Conservation (phyloP, 768 basidiomycete genomes). For the Suillus fuscotomentosus region DNA sequence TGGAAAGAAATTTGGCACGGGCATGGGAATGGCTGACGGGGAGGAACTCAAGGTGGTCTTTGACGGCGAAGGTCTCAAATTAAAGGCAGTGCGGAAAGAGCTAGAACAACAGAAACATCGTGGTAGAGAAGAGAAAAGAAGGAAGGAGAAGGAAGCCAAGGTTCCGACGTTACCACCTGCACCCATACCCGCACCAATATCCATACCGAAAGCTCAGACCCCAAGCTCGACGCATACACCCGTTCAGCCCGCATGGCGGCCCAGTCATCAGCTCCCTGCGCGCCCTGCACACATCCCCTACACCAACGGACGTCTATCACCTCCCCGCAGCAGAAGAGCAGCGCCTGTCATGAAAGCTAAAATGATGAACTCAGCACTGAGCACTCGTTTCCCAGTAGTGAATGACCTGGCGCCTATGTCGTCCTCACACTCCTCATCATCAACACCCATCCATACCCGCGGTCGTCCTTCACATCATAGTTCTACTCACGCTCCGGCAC, state of each 20-base stretch:
- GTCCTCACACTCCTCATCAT: slow-evolving; percentile 31
- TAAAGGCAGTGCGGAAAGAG: slow-evolving; percentile 66
- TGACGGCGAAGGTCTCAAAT: slow-evolving; percentile 69
- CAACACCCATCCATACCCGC: slow-evolving; percentile 31
- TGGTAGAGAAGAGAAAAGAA: slow-evolving; percentile 48
- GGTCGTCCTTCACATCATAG: slow-evolving; percentile 25
- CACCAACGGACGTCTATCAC: slow-evolving; percentile 26
- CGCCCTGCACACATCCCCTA: slow-evolving; percentile 23
- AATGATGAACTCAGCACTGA: slow-evolving; percentile 23
- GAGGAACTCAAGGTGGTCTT: slow-evolving; percentile 74
- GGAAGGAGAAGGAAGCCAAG: slow-evolving; percentile 33
- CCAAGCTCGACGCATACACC: slow-evolving; percentile 29
- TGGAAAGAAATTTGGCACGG: slow-evolving; percentile 56
- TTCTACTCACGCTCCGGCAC: slow-evolving; percentile 15
- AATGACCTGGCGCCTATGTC: slow-evolving; percentile 18
- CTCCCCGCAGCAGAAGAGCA: slow-evolving; percentile 26
- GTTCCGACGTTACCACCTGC: slow-evolving; percentile 14
- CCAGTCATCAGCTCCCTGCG: slow-evolving; percentile 27
- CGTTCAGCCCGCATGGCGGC: slow-evolving; percentile 15
- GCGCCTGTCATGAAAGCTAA: slow-evolving; percentile 23
- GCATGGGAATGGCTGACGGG: slow-evolving; percentile 40
- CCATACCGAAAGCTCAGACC: slow-evolving; percentile 13
- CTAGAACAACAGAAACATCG: slow-evolving; percentile 50
- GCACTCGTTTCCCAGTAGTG: slow-evolving; percentile 18
- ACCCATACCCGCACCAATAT: slow-evolving; percentile 12